These are phyloP conservation scores for Cupressus sempervirens DNA, from an alignment of 75 land plant genomes.

Conservation along the genomic window DNA sequence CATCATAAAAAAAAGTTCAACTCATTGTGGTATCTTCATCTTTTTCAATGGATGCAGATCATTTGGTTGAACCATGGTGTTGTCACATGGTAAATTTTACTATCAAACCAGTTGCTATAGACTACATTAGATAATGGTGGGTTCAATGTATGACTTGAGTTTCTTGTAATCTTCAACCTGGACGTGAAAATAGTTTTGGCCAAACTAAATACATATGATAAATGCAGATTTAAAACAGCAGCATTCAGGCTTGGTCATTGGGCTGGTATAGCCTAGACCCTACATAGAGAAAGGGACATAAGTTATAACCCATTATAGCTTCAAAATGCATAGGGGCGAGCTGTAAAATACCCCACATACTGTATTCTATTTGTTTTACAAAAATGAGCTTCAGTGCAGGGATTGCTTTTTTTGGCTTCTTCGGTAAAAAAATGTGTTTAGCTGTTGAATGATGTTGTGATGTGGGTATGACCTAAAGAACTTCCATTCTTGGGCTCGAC, in stretches of 20 bases:
- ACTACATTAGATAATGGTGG: not conserved
- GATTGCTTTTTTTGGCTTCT: not conserved
- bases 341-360: not conserved
- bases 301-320: not conserved
- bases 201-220: not conserved
- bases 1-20: not conserved
- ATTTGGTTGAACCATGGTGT: not conserved
- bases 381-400: not conserved
- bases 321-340: not conserved
- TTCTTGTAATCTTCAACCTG: constrained; percentile 1
- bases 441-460: not conserved
- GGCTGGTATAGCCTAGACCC: not conserved
- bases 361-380: not conserved
- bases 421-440: not conserved
- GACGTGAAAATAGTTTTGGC: not conserved
- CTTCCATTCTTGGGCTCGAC: not conserved
- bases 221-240: not conserved
- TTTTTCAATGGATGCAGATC: not conserved
- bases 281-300: not conserved
- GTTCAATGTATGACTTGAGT: not conserved
- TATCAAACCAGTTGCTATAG: not conserved
- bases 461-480: not conserved
- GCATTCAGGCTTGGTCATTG: not conserved
- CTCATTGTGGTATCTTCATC: not conserved
- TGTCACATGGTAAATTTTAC: not conserved